Evolutionary conservation across 2,329 filamentous ascomycete genomes (phyloP).

Genomic region (Dothistroma septosporum): DNA sequence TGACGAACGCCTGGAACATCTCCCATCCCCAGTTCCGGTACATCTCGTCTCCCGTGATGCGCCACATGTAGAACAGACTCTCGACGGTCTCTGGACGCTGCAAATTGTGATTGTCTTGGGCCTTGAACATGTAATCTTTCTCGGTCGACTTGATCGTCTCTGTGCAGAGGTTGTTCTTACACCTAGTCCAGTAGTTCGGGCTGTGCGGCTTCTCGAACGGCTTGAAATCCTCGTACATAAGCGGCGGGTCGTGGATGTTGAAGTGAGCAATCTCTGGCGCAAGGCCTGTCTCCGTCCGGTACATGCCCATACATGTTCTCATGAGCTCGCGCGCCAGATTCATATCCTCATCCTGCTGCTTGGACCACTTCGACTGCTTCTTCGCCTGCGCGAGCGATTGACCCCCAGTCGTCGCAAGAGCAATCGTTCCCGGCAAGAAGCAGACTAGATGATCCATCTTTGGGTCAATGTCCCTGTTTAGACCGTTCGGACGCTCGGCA

Average conservation of each 20-base stretch:
- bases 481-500: conserved; percentile 74
- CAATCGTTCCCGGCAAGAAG: conserved; percentile 95
- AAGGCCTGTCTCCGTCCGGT: conserved; percentile 87
- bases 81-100: conserved; percentile 97
- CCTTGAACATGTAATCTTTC: conserved; percentile 73
- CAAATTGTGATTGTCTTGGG: conserved; percentile 84
- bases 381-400: conserved; percentile 69
- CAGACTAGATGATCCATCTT: conserved; percentile 99
- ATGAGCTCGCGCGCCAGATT: conserved; percentile 81
- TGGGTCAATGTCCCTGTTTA: conserved; percentile 62
- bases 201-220: conserved; percentile 42
- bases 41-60: conserved; percentile 82
- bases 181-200: conserved; percentile 43
- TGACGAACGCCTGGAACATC: conserved; percentile 90
- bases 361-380: conserved; percentile 65
- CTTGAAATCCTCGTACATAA: conserved; percentile 54
- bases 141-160: conserved; percentile 60
- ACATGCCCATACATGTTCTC: conserved; percentile 98
- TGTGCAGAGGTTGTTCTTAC: conserved; percentile 28
- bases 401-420: conserved; percentile 78
- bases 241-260: conserved; percentile 65
- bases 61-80: conserved; percentile 96
- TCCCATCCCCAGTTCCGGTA: conserved; percentile 98
- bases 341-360: conserved; percentile 81
- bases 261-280: conserved; percentile 95